Evolutionary conservation across 164 flowering plant genomes (phyloP), one percentile per base, ranked within the genome.

Genomic region (Tetracentron sinense): DNA sequence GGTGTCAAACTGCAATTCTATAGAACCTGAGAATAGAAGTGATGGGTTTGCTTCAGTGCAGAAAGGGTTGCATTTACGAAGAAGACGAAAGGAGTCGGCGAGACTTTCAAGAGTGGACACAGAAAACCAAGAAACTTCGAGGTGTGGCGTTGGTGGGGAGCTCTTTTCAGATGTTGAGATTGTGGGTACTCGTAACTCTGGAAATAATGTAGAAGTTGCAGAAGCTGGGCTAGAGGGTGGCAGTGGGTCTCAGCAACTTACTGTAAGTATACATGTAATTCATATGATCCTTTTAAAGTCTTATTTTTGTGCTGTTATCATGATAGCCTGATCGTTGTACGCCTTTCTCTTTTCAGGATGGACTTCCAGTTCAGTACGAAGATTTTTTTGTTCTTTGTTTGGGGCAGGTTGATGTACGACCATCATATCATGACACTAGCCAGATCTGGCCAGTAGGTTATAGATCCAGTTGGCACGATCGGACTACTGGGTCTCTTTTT

Each of bases 391-490:
- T 91, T 76, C 77, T 86, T 55, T 81, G 80, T 33, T 68, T 86
- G 71, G 99, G 99, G 30, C 69, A 70, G 60, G 67, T 94, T 78
- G 96, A 89, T 69, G 26, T 55, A n/a, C 83, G 96, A 53, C 85
- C 87, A 38, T 69, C 86, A 22, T 91, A 91, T 78, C 96, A 89
- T 74, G 72, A 69, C 56, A 64, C 53, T 16, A 60, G 60, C 53
- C 76, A 73, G 61, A 80, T 91, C 42, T 88, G 79, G 82, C 99
- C 97, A 23, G 74, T 89, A 14, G 97, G 99, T 61, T 94, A 81
- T 76, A 84, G 60, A 61, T 88, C 96, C 50, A 74, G 85, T 79
- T 94, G 96, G 96, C 99, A 94, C 75, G 99, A 94, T 65, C 88
- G 73, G 72, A 60, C 86, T 54, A 89, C 96, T 2, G 96, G 97